phyloP scores from a whole-genome alignment of 371 early-diverging fungal species.

The Lichtheimia corymbifera region DNA sequence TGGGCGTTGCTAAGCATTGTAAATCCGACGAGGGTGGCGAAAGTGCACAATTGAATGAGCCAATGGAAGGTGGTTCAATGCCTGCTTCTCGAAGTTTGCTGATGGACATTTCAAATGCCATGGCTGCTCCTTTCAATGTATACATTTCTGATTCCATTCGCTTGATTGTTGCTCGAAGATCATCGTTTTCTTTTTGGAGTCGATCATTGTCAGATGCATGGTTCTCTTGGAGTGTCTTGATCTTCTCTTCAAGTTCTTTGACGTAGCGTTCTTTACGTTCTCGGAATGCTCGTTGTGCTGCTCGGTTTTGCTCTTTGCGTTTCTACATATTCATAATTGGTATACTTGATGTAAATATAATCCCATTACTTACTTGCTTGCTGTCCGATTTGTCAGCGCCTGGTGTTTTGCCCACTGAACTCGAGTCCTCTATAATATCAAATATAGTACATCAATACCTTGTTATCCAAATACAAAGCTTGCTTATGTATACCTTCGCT shows the following conservation, averaged over 20 bases:
- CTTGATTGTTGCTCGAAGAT: slow-evolving; percentile 13
- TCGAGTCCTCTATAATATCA: slow-evolving; percentile 2
- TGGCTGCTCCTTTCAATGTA: slow-evolving; percentile 24
- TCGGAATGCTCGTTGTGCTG: slow-evolving; percentile 69
- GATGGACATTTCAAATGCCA: slow-evolving; percentile 27
- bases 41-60: not conserved
- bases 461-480: not conserved
- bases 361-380: not conserved
- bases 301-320: slow-evolving; percentile 59
- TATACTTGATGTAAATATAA: not conserved
- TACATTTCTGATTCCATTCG: slow-evolving; percentile 32
- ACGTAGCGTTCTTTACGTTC: slow-evolving; percentile 68
- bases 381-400: slow-evolving; percentile 6
- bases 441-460: not conserved
- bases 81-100: slow-evolving; percentile 25
- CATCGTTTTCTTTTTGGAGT: slow-evolving; percentile 24
- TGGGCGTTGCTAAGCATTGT: slow-evolving; percentile 4
- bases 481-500: slow-evolving; percentile 7
- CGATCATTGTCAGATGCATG: slow-evolving; percentile 10
- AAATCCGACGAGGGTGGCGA: slow-evolving; percentile 12
- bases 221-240: slow-evolving; percentile 52
- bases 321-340: not conserved
- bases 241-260: slow-evolving; percentile 59
- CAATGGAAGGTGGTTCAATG: slow-evolving; percentile 12
- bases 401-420: not conserved